Percentiles rank a stretch among this genome's conserved stretches.
Conservation (phyloP, 345 rosid genomes). For the Pistacia atlantica region DNA sequence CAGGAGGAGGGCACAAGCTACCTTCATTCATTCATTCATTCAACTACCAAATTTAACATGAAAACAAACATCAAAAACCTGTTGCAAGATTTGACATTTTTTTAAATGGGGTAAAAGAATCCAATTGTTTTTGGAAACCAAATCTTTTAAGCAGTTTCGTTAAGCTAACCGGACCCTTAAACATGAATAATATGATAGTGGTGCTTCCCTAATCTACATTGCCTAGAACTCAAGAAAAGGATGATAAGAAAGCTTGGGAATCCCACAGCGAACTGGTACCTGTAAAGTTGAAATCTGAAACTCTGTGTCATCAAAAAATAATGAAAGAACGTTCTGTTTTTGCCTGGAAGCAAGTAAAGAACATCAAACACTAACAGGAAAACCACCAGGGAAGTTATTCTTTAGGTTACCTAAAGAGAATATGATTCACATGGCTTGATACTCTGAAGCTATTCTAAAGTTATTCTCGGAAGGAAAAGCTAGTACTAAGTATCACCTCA, state of each 20-base stretch:
- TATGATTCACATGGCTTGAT: background rate
- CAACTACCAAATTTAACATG: background rate
- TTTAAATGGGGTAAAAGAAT: too few species aligned
- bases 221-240: background rate
- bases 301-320: background rate
- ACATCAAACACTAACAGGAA: background rate
- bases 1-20: background rate
- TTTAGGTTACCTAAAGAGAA: background rate
- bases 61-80: background rate
- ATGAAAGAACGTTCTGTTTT: constrained; percentile 5
- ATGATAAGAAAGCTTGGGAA: background rate
- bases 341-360: constrained; percentile 9
- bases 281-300: background rate
- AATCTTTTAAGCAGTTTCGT: too few species aligned
- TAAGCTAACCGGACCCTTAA: too few species aligned
- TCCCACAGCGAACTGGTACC: background rate
- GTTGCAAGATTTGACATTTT: background rate
- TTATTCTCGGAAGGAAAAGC: background rate
- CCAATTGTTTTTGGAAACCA: too few species aligned
- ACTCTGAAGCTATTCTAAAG: background rate
- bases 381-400: constrained; percentile 19
- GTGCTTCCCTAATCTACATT: too few species aligned
- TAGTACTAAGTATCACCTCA: background rate
- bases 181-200: too few species aligned
- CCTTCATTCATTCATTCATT: background rate